phyloP scores from a whole-genome alignment of 164 flowering plant genomes.

The Berberis thunbergii region DNA sequence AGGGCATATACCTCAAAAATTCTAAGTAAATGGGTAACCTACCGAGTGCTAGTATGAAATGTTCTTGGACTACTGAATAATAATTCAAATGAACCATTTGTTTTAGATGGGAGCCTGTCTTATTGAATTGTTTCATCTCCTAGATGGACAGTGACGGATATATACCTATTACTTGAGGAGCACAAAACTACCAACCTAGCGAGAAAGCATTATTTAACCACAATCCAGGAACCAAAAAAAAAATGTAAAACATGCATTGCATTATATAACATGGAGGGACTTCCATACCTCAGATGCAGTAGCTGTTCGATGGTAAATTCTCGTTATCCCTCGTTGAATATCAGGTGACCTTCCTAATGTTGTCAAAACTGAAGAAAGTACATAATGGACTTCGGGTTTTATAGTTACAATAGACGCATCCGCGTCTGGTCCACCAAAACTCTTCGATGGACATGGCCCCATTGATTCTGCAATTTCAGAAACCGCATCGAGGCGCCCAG shows the following conservation, averaged over 20 bases:
- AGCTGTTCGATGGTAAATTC: slow-evolving; percentile 83
- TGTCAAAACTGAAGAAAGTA: slow-evolving; percentile 62
- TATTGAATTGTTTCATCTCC: background rate
- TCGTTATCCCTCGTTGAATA: slow-evolving; percentile 87
- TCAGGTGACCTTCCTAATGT: slow-evolving; percentile 63
- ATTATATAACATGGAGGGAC: background rate
- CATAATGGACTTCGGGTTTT: slow-evolving; percentile 29
- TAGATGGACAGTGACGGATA: too few species aligned
- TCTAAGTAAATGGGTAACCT: too few species aligned
- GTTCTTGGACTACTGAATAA: too few species aligned
- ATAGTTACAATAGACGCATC: slow-evolving; percentile 15
- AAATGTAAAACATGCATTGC: background rate
- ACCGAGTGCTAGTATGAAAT: too few species aligned
- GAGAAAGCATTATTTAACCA: too few species aligned
- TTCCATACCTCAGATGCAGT: slow-evolving; percentile 67
- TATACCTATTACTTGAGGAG: too few species aligned
- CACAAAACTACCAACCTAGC: too few species aligned
- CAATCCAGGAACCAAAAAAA: too few species aligned
- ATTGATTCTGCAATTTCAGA: slow-evolving; percentile 79
- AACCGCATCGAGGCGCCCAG: slow-evolving; percentile 90
- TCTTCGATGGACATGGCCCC: slow-evolving; percentile 30
- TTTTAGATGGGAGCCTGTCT: background rate
- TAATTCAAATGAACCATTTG: background rate
- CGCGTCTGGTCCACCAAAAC: slow-evolving; percentile 19
- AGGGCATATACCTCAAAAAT: too few species aligned